Base-by-base conservation (phyloP, 441 rosid genomes). In the Syzygium syzygioides region DNA sequence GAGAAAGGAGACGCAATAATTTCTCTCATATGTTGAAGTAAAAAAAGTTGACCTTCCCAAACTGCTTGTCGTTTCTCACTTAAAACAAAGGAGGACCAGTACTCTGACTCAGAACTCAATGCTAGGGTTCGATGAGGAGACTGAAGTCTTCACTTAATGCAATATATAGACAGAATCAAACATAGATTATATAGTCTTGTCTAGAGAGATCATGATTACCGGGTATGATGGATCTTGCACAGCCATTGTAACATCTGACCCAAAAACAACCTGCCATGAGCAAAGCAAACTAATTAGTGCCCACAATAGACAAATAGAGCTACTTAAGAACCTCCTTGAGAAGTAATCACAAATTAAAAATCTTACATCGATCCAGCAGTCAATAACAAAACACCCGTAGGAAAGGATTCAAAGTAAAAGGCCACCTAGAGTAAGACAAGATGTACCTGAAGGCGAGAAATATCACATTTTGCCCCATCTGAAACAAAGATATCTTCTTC, bases 171-270 rank as follows among this genome's bases (percentile, higher is more conserved):
- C 79, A 62, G 87, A 30, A 48, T 59, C 26, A 59, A 86, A 57
- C 26, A 86, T 60, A n/a, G 79, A n/a, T 86, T 14, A 56, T 23
- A 57, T 41, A 32, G 26, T 28, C 66, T 30, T 5, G 6, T 62
- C 55, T 15, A 55, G 76, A 87, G 45, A 57, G 34, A 87, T 45
- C 25, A 59, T 71, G 50, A 90, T 89, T 95, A 97, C 99, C 97
- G 99, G 99, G 91, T 98, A 97, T 90, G 99, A 98, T 88, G 99
- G 99, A 91, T 98, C 99, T 94, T 98, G 99, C 87, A 98, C 99
- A 23, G 99, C 98, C 93, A 97, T 91, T n/a, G 99, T 94, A 85
- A 95, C 95, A 45, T 95, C 86, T 89, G 99, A 95, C 85, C 99
- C 99, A 93, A 98, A 97, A 93, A 96, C 93, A 90, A 96, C 90